Evolutionary conservation across 2,329 filamentous ascomycete species (phyloP).

Genomic region (Verticillium nubilum): DNA sequence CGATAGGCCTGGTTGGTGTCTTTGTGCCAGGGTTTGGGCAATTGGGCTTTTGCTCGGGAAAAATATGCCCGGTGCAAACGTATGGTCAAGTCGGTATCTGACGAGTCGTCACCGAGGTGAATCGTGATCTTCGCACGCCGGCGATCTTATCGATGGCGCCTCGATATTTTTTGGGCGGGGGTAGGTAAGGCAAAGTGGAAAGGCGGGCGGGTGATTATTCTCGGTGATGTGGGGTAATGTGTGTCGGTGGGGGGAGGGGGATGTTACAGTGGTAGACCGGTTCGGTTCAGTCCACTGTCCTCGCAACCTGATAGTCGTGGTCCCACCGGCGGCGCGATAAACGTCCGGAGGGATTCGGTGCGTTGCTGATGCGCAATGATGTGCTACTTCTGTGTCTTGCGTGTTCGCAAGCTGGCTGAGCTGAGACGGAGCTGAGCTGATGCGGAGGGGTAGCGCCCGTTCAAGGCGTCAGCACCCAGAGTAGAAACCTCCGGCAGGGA

Average conservation of each 20-base stretch:
- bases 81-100: neutral
- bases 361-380: neutral
- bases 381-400: neutral
- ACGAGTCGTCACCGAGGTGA: neutral
- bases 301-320: neutral
- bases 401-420: neutral
- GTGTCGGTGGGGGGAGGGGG: constrained; percentile 7
- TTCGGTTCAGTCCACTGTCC: neutral
- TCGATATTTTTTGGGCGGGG: constrained; percentile 2
- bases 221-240: constrained; percentile 7
- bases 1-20: neutral
- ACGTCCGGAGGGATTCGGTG: constrained; percentile 1
- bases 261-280: neutral
- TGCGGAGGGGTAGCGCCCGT: constrained; percentile 9
- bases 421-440: neutral
- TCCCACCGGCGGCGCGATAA: constrained; percentile 3
- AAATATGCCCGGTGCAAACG: neutral
- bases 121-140: neutral
- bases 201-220: neutral
- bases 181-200: neutral
- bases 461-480: constrained; percentile 33
- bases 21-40: neutral
- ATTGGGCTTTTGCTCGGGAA: neutral
- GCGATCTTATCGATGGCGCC: constrained; percentile 8
- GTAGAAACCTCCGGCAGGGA: constrained; percentile 34